A percentile compares a stretch with the other conserved stretches of the same genome.
phyloP scores from a whole-genome alignment of 306 rosid genomes.

The Dryas octopetala region DNA sequence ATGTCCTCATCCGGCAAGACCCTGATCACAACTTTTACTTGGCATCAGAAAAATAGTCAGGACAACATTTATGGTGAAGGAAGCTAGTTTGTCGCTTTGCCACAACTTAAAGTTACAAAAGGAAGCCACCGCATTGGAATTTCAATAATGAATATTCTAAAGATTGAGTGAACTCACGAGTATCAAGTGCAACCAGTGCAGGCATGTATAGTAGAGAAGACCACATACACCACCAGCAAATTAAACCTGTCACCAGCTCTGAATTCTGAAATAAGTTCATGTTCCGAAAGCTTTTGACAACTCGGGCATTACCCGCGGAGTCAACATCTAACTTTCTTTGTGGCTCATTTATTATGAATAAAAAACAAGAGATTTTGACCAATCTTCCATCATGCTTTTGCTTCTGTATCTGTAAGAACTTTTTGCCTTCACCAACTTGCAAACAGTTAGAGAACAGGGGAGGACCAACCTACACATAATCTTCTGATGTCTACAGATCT shows the following conservation, averaged over 20 bases:
- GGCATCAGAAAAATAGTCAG: not conserved
- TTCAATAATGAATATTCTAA: not conserved
- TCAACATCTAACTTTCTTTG: slow-evolving; percentile 7
- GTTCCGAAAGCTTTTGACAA: not conserved
- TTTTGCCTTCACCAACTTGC: not conserved
- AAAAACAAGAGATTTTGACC: not conserved
- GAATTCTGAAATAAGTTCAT: not conserved
- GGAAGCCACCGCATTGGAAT: not conserved
- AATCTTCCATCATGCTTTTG: not conserved
- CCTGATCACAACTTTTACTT: not conserved
- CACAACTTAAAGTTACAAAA: not conserved
- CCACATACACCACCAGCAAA: not conserved
- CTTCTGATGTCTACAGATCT: slow-evolving; percentile 1
- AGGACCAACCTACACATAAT: not conserved
- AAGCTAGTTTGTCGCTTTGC: not conserved
- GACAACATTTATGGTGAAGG: not conserved
- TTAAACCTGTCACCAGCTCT: not conserved
- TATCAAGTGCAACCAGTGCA: not conserved
- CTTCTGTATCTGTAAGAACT: slow-evolving; percentile 5
- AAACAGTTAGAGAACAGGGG: not conserved
- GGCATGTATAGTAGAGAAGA: not conserved
- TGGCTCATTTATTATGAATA: not conserved
- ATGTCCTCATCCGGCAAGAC: too few species aligned
- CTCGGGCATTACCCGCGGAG: slow-evolving; percentile 6
- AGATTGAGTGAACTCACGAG: not conserved